Evolutionary conservation across 805 yeast genomes (phyloP), one percentile per base, ranked within the genome.

Genomic region (Wickerhamomyces xylosicus): DNA sequence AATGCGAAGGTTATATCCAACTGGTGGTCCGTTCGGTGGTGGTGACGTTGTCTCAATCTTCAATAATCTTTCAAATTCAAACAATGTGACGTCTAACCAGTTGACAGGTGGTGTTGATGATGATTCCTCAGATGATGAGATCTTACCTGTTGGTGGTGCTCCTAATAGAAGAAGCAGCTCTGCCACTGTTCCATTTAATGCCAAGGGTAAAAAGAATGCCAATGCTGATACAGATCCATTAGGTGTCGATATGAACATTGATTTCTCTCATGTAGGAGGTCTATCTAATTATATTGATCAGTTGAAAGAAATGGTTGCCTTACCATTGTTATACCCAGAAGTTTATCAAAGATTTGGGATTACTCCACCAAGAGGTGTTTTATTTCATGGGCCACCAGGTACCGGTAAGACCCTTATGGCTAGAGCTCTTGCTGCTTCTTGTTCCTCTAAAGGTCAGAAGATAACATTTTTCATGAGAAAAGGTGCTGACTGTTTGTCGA

Each of bases 351-450:
- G 79, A 56, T 92, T 92, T 53, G 79, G 78, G 41, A 86, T 90
- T 28, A 85, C 96, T 0, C 97, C 98, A 1, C 98, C 98, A 16
- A 68, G 98, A 47, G 98, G 98, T 45, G 98, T 92, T 1, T 61
- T 92, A 40, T 92, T 92, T 62, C 98, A 92, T 60, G 98, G 98
- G 35, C 98, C 98, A 4, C 98, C 98, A 3, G 98, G 98, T 47
- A 92, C 98, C 0, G 98, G 98, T 71, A 92, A 92, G 57, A 92
- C 98, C 0, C 70, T 92, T 38, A 86, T 92, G 95, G 98, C 98
- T 0, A 66, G 98, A 43, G 98, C 98, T 0, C 65, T 92, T 37
- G 98, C 98, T 2, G 92, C 97, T 0, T 84, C 95, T 47, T 87
- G 95, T 50, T 84, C 95, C 0, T 76, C 94, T 0, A 79, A 84